Base-by-base conservation (phyloP, 2,329 filamentous ascomycete species). In the Exophiala lecanii-corni region DNA sequence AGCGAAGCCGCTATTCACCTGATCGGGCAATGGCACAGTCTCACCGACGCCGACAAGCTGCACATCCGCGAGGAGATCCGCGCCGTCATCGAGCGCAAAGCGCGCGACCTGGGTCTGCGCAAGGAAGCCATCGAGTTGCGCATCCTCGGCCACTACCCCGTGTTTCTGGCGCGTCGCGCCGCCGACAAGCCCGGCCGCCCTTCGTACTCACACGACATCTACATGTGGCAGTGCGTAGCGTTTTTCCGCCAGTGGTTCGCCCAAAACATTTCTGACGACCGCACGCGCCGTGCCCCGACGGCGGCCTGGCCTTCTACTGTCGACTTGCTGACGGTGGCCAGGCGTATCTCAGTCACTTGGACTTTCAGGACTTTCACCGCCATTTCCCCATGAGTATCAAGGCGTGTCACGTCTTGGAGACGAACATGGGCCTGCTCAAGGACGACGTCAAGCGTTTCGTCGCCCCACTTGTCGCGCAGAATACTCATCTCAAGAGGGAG, bases 151-250 rank as follows among this genome's bases (percentile, higher is more conserved):
- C 50, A 61, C 49, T 55, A 58, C 32, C 60, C 60, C 18, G 13
- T 32, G 68, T 50, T 73, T 68, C 63, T 67, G 64, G 41, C 50
- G 47, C 40, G 60, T 48, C 26, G 56, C 16, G 61, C 54, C 4
- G 52, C 47, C 26, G 58, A 63, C 41, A 57, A 59, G 15, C 60
- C 62, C 28, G 58, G 61, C 38, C 67, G 70, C 23, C 63, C 67
- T 33, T 59, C 61, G 12, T 75, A 74, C 49, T 58, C 62, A 15
- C 68, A 64, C 44, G 69, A 75, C 46, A 70, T 76, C 45, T 64
- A 74, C 46, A 62, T 69, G 50, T 76, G 73, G 73, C 71, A 75
- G 58, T 67, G 66, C 3, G 58, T 75, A 5, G 55, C 53, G 5
- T 65, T 72, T 38, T 69, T 72, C 55, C 66, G 68, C 1, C 68